Evolutionary conservation across 352 stramenopile species (phyloP), one percentile per base, ranked within the genome.

Genomic region (Peronospora destructor): DNA sequence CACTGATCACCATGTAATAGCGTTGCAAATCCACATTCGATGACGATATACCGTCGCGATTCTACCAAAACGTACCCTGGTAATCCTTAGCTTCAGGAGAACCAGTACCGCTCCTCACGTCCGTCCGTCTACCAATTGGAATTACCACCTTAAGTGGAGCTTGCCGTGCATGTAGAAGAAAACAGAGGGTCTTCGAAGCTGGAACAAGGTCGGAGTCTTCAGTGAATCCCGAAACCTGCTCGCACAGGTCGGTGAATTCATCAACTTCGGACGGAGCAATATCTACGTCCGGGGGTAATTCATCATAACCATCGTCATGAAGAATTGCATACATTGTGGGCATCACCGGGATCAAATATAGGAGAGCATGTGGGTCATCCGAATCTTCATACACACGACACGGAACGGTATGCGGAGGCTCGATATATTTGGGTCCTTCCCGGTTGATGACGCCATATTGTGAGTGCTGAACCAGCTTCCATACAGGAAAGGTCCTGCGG

Each of bases 391-490:
- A 39, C 34, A 17, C 2, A 16, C 13, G 8, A 10, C 34, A 17
- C 34, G 17, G 9, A 5, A 17, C 13, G 9, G 34, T 5, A 39
- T 6, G 13, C 16, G n/a, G 34, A 17, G 34, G 34, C 6, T 14
- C 34, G 2, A 39, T 2, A 17, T 21, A 39, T 6, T 39, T 39
- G 16, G 34, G 34, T 2, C 34, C 34, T 7, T 17, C 34, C 10
- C 34, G 34, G 6, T 19, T 16, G 9, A 39, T 39, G 13, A 39
- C 6, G 8, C 34, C 34, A 17, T 39, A 39, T 12, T 39, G 34
- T 5, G 34, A 39, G 34, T 39, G 34, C 16, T 39, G 34, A 17
- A 39, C 34, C 34, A 39, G 34, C 16, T 39, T 14, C 34, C 34
- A 39, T 6, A 28, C 6, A 28, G 25, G 25, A n/a, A n/a, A n/a